These are phyloP conservation scores for Tricholoma sp. DNA, from an alignment of 768 basidiomycete genomes.

Conservation along the genomic window DNA sequence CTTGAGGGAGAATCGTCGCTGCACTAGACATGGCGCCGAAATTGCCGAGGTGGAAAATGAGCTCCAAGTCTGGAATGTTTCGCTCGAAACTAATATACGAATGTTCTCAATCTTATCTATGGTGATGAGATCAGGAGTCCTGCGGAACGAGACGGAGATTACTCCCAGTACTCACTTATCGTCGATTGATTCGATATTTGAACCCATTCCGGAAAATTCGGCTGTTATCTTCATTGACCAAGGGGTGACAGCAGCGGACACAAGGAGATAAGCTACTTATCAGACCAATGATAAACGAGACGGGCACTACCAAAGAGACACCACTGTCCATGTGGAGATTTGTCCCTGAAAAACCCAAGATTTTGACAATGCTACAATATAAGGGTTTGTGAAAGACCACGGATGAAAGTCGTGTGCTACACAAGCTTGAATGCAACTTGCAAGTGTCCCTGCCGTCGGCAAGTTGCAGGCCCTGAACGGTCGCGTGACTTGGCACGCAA, in stretches of 20 bases:
- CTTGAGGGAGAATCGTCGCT: conserved; percentile 7
- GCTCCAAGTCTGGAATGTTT: not conserved
- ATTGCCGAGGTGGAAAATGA: not conserved
- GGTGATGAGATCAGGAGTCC: not conserved
- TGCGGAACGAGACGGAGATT: not conserved
- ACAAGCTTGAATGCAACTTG: too few species aligned
- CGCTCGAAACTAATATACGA: not conserved
- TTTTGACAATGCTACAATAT: not conserved
- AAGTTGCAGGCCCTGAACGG: too few species aligned
- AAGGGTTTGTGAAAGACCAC: not conserved
- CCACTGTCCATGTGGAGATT: not conserved
- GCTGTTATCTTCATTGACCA: not conserved
- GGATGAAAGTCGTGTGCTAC: not conserved
- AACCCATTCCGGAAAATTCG: not conserved
- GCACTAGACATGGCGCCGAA: not conserved
- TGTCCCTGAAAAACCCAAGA: not conserved
- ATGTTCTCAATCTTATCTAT: not conserved
- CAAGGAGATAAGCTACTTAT: not conserved
- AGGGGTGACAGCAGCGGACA: not conserved
- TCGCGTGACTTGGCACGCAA: too few species aligned
- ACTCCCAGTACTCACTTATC: not conserved
- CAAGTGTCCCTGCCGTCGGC: too few species aligned
- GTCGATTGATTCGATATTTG: not conserved
- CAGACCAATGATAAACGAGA: not conserved
- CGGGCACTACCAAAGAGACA: not conserved